Percentiles rank a stretch among this genome's conserved stretches.
Conservation (phyloP, 768 basidiomycete genomes). For the Mycena alexandri region DNA sequence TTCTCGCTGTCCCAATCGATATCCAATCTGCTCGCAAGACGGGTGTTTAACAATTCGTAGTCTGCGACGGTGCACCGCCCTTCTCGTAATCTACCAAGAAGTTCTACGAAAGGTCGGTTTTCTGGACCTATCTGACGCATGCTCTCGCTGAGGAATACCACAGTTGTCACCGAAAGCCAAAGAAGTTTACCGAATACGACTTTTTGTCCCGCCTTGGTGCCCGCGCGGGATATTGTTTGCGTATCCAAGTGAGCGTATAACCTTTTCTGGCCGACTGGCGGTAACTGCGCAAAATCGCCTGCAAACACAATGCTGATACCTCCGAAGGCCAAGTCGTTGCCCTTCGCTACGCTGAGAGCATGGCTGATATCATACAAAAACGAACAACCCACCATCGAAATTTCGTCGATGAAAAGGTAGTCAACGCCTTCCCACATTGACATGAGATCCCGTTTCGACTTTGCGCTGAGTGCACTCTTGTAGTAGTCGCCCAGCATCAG, state of each 20-base stretch:
- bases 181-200: conserved; percentile 26
- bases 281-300: conserved; percentile 58
- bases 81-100: conserved; percentile 1
- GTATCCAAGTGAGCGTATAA: neutral
- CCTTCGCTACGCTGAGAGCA: conserved; percentile 49
- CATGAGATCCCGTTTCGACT: conserved; percentile 32
- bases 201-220: conserved; percentile 1
- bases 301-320: conserved; percentile 57
- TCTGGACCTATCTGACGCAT: conserved; percentile 20
- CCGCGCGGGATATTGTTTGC: neutral
- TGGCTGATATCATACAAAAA: conserved; percentile 49
- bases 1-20: neutral
- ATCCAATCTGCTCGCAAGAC: conserved; percentile 3
- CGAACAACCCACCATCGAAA: conserved; percentile 55
- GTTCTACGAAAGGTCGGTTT: conserved; percentile 9
- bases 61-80: conserved; percentile 37
- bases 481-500: conserved; percentile 28
- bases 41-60: conserved; percentile 27
- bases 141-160: conserved; percentile 23
- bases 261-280: conserved; percentile 48
- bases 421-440: conserved; percentile 57
- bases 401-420: conserved; percentile 53
- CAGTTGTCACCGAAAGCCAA: conserved; percentile 25
- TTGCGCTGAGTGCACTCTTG: conserved; percentile 6
- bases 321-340: conserved; percentile 47